Conservation (phyloP, 192 early-diverging fungal species). For the Coemansia sp. region DNA sequence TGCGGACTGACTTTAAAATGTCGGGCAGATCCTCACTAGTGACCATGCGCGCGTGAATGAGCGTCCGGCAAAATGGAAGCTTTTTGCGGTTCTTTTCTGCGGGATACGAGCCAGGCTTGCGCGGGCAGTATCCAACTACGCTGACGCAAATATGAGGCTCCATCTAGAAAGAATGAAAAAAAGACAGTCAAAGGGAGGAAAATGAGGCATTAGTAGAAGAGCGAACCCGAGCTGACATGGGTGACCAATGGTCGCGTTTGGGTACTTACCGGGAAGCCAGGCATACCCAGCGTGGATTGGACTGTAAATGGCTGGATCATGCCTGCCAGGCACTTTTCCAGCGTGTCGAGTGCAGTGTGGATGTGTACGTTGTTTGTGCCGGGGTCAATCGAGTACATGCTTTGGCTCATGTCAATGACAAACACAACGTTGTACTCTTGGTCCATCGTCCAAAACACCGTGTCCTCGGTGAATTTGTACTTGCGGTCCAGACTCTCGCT, state of each 20-base stretch:
- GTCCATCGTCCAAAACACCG: constrained; percentile 46
- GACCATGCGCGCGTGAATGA: constrained; percentile 46
- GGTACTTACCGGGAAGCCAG: constrained; percentile 30
- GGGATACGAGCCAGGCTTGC: constrained; percentile 40
- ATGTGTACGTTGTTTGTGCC: constrained; percentile 46
- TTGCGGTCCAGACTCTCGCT: constrained; percentile 41
- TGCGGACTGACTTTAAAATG: constrained; percentile 46
- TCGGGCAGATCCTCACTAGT: constrained; percentile 30
- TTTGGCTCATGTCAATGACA: constrained; percentile 54
- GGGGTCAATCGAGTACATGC: constrained; percentile 56
- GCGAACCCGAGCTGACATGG: neutral
- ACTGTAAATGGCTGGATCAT: constrained; percentile 48
- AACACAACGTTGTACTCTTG: constrained; percentile 53
- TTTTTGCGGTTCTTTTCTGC: constrained; percentile 33
- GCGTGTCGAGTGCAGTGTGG: constrained; percentile 46
- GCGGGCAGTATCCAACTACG: constrained; percentile 49
- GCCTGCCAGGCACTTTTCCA: constrained; percentile 55
- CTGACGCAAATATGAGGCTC: constrained; percentile 51
- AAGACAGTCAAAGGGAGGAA: neutral
- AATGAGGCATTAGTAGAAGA: neutral
- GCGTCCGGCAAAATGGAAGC: constrained; percentile 53
- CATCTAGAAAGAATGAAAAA: too few relatives aligned
- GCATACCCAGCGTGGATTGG: constrained; percentile 34
- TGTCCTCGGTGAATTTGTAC: constrained; percentile 53
- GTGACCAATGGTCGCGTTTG: neutral